Percentiles rank a stretch among this genome's conserved stretches.
Conservation (phyloP, 345 rosid genomes). For the Clarkia xantiana region DNA sequence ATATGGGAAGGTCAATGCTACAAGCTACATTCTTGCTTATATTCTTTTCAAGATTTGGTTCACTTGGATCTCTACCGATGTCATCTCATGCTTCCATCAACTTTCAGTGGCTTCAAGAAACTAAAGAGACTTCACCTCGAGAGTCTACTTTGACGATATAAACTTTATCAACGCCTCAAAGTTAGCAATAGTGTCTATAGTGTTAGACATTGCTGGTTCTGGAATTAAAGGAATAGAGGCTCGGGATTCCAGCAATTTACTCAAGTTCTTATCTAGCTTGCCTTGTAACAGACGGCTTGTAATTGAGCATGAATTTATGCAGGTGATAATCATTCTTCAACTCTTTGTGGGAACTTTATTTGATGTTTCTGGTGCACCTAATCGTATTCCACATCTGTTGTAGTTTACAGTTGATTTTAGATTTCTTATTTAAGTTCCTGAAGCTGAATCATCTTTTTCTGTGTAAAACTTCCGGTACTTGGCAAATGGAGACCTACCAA, state of each 20-base stretch:
- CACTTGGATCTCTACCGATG: conserved; percentile 61
- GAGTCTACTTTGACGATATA: conserved; percentile 43
- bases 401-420: conserved; percentile 1
- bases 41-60: conserved; percentile 28
- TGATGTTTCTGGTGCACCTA: too few relatives aligned
- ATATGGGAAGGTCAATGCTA: conserved; percentile 61
- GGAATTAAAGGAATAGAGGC: conserved; percentile 15
- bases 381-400: neutral
- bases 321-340: conserved; percentile 30
- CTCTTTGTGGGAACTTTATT: too few relatives aligned
- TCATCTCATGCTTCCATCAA: conserved; percentile 36
- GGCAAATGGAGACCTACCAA: conserved; percentile 38
- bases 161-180: conserved; percentile 24
- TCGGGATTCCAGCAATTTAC: conserved; percentile 31
- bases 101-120: conserved; percentile 39
- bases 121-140: conserved; percentile 66
- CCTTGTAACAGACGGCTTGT: conserved; percentile 54
- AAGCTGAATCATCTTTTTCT: neutral
- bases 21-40: conserved; percentile 45
- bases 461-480: conserved; percentile 30
- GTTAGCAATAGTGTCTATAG: conserved; percentile 38
- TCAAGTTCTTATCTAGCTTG: conserved; percentile 45
- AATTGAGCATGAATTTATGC: conserved; percentile 49
- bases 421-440: conserved; percentile 1
- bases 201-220: conserved; percentile 30